A percentile compares a stretch with the other conserved stretches of the same genome.
Evolutionary conservation across 164 flowering plant genomes (phyloP).

Genomic region (Sextonia rubra): DNA sequence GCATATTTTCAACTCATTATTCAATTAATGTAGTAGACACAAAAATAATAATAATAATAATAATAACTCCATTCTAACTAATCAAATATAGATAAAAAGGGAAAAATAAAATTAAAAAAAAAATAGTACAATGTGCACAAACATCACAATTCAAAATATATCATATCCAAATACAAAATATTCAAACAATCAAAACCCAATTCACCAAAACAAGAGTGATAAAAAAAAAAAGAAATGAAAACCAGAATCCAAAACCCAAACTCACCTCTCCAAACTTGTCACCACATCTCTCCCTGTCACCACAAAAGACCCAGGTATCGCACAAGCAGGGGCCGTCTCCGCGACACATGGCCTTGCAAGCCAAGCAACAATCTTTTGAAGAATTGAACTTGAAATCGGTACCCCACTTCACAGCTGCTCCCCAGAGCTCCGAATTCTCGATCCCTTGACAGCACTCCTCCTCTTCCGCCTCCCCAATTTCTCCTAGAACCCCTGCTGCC

Average conservation of each 20-base stretch:
- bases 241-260: constrained; percentile 2
- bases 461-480: constrained; percentile 1
- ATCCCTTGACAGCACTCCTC: constrained; percentile 72
- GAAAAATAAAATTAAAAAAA: too few relatives aligned
- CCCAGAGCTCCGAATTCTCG: constrained; percentile 89
- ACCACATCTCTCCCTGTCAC: constrained; percentile 60
- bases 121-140: neutral
- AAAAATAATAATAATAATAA: too few relatives aligned
- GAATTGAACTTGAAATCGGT: constrained; percentile 71
- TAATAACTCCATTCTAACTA: too few relatives aligned
- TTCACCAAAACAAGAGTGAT: neutral
- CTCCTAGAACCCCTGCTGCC: constrained; percentile 1
- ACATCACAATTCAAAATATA: neutral
- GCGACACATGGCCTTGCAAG: constrained; percentile 84
- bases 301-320: constrained; percentile 95
- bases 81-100: too few relatives aligned
- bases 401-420: constrained; percentile 94
- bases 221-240: neutral
- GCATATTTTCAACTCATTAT: too few relatives aligned
- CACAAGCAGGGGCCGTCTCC: constrained; percentile 89
- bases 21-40: too few relatives aligned
- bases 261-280: constrained; percentile 77
- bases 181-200: neutral
- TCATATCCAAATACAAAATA: neutral
- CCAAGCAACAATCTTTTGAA: constrained; percentile 66